A percentile compares a stretch with the other conserved stretches of the same genome.
Conservation (phyloP, 768 basidiomycete species). For the Polyporus arcularius region DNA sequence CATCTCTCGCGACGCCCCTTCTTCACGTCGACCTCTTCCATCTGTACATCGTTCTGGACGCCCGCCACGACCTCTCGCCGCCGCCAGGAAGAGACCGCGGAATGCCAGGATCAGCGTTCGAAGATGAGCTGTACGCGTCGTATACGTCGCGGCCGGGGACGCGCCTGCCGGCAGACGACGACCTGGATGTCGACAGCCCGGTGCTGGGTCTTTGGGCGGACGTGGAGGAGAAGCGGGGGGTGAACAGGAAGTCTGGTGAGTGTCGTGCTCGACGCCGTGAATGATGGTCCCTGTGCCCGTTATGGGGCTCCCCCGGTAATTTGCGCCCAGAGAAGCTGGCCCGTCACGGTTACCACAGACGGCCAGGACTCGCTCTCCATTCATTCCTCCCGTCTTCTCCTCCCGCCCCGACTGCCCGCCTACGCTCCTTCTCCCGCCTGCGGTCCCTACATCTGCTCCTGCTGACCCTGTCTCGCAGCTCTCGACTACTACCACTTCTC, state of each 20-base stretch:
- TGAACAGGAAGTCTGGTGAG: slow-evolving; percentile 16
- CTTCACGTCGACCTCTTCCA: slow-evolving; percentile 4
- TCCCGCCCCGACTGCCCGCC: slow-evolving; percentile 11
- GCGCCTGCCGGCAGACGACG: neutral
- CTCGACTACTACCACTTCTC: slow-evolving; percentile 30
- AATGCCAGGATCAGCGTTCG: slow-evolving; percentile 12
- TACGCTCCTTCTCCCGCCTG: slow-evolving; percentile 16
- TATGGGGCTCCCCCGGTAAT: neutral
- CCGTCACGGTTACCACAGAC: slow-evolving; percentile 12
- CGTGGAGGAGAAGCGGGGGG: slow-evolving; percentile 7
- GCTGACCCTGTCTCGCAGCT: slow-evolving; percentile 26
- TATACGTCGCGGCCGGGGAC: slow-evolving; percentile 9
- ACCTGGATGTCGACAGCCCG: slow-evolving; percentile 17
- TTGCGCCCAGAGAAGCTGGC: slow-evolving; percentile 10
- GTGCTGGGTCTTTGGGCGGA: slow-evolving; percentile 18
- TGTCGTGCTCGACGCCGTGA: neutral
- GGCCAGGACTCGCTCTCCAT: slow-evolving; percentile 1
- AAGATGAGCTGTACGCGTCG: slow-evolving; percentile 18
- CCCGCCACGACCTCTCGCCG: slow-evolving; percentile 1
- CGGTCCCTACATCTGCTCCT: slow-evolving; percentile 22
- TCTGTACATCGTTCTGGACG: slow-evolving; percentile 11
- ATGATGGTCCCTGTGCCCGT: slow-evolving; percentile 1
- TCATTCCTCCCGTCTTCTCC: slow-evolving; percentile 19
- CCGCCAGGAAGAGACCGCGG: slow-evolving; percentile 9
- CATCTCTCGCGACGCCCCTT: slow-evolving; percentile 1